These are phyloP conservation scores for Lachnellula arida DNA, from an alignment of 2,329 filamentous ascomycete genomes.

Conservation along the genomic window DNA sequence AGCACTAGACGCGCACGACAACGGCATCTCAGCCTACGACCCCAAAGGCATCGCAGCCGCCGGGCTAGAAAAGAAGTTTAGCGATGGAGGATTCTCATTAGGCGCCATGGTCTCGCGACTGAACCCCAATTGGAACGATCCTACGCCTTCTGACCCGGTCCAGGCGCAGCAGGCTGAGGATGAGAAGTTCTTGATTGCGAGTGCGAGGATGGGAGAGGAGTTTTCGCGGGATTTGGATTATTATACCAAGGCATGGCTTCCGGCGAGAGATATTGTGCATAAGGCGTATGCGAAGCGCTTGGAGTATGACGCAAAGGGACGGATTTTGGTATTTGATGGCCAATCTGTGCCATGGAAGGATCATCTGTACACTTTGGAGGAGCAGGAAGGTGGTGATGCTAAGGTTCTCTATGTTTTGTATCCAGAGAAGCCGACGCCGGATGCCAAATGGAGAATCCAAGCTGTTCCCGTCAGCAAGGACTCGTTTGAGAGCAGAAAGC, in stretches of 20 bases:
- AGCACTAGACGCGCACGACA: conserved; percentile 96
- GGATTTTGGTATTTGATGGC: conserved; percentile 73
- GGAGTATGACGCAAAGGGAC: conserved; percentile 66
- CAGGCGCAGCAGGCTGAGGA: conserved; percentile 73
- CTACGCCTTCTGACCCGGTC: conserved; percentile 44
- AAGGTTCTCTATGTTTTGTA: conserved; percentile 86
- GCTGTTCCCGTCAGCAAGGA: conserved; percentile 79
- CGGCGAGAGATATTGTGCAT: conserved; percentile 74
- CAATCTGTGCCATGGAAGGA: conserved; percentile 93
- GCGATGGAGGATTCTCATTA: conserved; percentile 75
- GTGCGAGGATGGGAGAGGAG: conserved; percentile 79
- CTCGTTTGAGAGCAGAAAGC: conserved; percentile 88
- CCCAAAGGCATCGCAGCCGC: conserved; percentile 62
- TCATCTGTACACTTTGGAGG: conserved; percentile 85
- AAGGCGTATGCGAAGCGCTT: conserved; percentile 66
- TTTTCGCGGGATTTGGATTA: conserved; percentile 79
- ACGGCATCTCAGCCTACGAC: conserved; percentile 83
- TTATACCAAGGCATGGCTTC: conserved; percentile 75
- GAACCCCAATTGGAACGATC: conserved; percentile 79
- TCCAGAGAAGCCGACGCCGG: conserved; percentile 71
- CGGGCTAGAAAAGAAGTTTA: conserved; percentile 76
- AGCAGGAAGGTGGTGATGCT: conserved; percentile 46
- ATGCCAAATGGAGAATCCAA: conserved; percentile 89
- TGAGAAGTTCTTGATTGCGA: conserved; percentile 70
- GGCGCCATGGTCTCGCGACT: conserved; percentile 76